Evolutionary conservation across 73 alveolate genomes (phyloP), one percentile per base, ranked within the genome.

Genomic region (Effrenium voratum): DNA sequence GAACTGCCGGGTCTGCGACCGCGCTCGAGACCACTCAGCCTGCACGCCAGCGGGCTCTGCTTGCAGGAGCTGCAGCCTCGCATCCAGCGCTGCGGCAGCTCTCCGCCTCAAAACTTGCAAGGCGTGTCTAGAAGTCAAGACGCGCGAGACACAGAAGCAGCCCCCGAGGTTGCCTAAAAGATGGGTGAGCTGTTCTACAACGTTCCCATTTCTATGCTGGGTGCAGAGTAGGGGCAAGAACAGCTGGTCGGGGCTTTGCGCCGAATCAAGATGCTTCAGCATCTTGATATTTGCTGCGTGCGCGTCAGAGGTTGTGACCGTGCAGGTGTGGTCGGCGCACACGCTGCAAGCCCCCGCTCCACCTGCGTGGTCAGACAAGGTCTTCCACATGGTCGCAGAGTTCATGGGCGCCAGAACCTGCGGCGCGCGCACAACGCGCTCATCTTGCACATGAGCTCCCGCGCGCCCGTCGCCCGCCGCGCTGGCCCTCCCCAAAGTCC

Each of bases 161-260:
- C 85, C 85, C 5, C 59, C 55, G 81, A 70, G 44, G 34, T 46
- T 70, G 81, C 81, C 46, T 5, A 70, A 5, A 46, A 70, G 47
- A 44, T 70, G 44, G 81, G 26, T 3, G 47, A 70, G 4, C 47
- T 70, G 22, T 70, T 88, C 95, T 40, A 88, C 73, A 32, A 88
- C 95, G 38, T 88, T 88, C 1, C 95, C 95, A 28, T 60, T 43
- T 50, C 95, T 46, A 34, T 88, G 85, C 50, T 88, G 95, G 8
- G 85, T 50, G 72, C 95, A 66, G n/a, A 88, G 50, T 40, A 36
- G 40, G 36, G 86, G 85, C 15, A 88, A 16, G 40, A 88, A 5
- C 34, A 41, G 16, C 41, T 49, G 47, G 28, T 45, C 70, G 1
- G 26, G 40, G 3, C 50, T 50, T 4, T 63, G 72, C 52, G 40